These are phyloP conservation scores for Candolleomyces aberdarensis DNA, from an alignment of 768 basidiomycete genomes.

Conservation along the genomic window DNA sequence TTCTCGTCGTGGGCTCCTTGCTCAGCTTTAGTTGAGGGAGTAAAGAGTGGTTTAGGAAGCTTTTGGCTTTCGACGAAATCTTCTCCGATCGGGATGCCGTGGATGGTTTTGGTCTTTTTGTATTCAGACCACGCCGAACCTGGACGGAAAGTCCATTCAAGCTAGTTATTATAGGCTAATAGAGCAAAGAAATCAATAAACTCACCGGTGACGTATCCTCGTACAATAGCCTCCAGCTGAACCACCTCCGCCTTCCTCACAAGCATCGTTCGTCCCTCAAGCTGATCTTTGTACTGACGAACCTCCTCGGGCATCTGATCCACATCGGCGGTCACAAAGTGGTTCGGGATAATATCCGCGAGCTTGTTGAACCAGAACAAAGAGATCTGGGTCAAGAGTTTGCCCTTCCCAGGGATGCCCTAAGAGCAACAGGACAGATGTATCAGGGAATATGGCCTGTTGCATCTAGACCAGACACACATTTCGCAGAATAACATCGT, in stretches of 20 bases:
- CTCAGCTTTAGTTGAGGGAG: constrained; percentile 96
- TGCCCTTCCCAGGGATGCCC: constrained; percentile 95
- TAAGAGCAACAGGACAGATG: constrained; percentile 27
- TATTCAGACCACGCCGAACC: constrained; percentile 98
- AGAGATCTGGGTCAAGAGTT: constrained; percentile 84
- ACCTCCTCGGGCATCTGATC: constrained; percentile 83
- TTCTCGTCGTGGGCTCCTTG: constrained; percentile 96
- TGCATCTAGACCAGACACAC: constrained; percentile 44
- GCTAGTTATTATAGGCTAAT: background rate
- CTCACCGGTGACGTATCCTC: constrained; percentile 93
- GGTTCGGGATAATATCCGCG: constrained; percentile 77
- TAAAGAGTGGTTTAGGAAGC: constrained; percentile 82
- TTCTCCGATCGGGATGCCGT: constrained; percentile 73
- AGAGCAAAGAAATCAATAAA: background rate
- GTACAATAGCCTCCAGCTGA: constrained; percentile 91
- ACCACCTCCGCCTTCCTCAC: constrained; percentile 87
- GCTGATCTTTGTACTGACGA: constrained; percentile 66
- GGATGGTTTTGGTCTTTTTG: constrained; percentile 81
- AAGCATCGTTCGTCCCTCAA: constrained; percentile 87
- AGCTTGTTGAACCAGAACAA: constrained; percentile 95
- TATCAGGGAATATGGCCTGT: background rate
- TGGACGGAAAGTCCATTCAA: constrained; percentile 24
- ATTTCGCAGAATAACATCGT: constrained; percentile 92
- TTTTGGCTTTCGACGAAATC: constrained; percentile 85
- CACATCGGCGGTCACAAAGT: constrained; percentile 76